Evolutionary conservation across 2,329 filamentous ascomycete genomes (phyloP), one percentile per base, ranked within the genome.

Genomic region (Fusarium sp.): DNA sequence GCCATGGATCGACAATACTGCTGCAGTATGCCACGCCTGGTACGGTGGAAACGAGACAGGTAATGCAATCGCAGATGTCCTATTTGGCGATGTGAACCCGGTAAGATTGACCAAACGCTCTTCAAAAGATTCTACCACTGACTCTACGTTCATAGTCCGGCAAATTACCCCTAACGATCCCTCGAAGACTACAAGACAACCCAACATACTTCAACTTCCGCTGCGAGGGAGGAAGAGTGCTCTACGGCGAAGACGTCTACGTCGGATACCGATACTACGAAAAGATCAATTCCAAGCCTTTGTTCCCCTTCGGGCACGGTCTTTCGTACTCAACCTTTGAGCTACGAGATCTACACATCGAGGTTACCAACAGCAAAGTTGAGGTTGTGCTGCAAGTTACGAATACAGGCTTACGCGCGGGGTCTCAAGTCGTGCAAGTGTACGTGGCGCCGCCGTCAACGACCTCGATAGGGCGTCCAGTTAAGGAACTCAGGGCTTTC

Each of bases 221-320:
- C 0, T 59, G 51, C 19, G 57, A 59, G 1, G 57, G 57, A 5
- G 57, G 57, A 2, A 16, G 51, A 0, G 57, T 59, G 1, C 6
- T 46, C 13, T 59, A 59, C 19, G 41, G 31, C 2, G 57, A 59
- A 31, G 57, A 59, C 18, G 57, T 59, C 9, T 52, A 59, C 44
- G 57, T 59, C 31, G 57, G 57, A 13, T 59, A 59, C 21, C 57
- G 57, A 19, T 57, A 52, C 30, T 59, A 59, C 5, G 57, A 59
- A 23, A 59, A 41, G 10, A 13, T 59, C 3, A 42, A 42, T 1
- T 45, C 46, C 3, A 26, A 57, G 1, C 51, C 57, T 0, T 4
- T 59, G 14, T 59, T 59, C 6, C 42, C 57, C 0, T 59, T 59
- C 2, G 57, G 57, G 0, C 51, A 59, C 30, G 57, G 57, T 0